phyloP scores from a whole-genome alignment of 176 grass and related monocot genomes.

The Aegilops tauschii region DNA sequence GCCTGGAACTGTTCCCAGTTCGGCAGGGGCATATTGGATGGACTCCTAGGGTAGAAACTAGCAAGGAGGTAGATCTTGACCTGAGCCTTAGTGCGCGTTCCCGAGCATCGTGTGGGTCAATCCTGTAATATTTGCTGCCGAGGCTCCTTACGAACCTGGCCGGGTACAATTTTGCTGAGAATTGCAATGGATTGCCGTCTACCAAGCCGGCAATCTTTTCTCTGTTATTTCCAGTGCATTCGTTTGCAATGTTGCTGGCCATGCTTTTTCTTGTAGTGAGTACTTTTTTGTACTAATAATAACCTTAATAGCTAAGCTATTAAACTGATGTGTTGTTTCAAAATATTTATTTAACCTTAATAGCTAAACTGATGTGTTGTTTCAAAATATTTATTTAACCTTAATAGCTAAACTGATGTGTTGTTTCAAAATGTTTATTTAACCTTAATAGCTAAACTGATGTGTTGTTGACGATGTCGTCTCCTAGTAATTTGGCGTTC shows the following conservation, averaged over 20 bases:
- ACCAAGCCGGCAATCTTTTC: neutral
- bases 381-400: neutral
- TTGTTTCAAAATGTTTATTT: neutral
- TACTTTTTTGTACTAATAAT: neutral
- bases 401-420: neutral
- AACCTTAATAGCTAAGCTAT: neutral
- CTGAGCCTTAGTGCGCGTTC: conserved; percentile 28
- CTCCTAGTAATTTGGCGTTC: neutral
- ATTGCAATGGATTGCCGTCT: neutral
- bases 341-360: too few species aligned
- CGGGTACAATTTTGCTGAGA: neutral
- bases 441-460: neutral
- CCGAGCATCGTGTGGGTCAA: neutral
- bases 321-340: neutral
- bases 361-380: neutral
- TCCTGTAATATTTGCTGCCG: neutral
- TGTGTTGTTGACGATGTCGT: neutral
- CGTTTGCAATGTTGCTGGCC: neutral
- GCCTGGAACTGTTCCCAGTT: conserved; percentile 58
- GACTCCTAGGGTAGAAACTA: neutral
- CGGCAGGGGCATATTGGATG: conserved; percentile 42
- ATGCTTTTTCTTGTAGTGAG: neutral
- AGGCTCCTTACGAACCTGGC: neutral
- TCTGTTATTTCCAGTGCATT: neutral
- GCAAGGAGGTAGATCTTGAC: conserved; percentile 33